Base-by-base conservation (phyloP, 305 asterid genomes). In the Solanum hybrid region DNA sequence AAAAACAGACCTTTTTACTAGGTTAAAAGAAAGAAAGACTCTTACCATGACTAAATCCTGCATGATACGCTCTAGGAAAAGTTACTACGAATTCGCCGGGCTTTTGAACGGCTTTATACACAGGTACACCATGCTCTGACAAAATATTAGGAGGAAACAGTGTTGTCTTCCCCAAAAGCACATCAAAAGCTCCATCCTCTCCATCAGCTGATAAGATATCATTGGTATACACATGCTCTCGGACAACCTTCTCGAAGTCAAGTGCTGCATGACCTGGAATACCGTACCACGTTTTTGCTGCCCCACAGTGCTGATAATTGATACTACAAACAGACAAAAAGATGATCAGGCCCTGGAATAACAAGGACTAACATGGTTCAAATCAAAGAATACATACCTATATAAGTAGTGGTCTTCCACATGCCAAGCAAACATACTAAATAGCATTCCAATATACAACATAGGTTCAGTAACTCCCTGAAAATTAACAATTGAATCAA, bases 391-490 rank as follows among this genome's bases (percentile, higher is more conserved):
- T 34, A 37, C 89, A 89, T 90, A 97, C 99, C 99, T 97, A 80
- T 97, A 96, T 86, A 97, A 92, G 93, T 97, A 97, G 94, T 97
- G 99, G 94, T 97, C 99, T 94, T 97, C 99, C 91, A 97, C 99
- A 89, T 97, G 99, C 99, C 99, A 97, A 89, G 99, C 99, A 93
- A 97, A 97, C 96, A 97, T 93, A 89, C 99, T 97, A 91, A 97
- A 96, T 87, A 97, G 94, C 99, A 97, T 97, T 80, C 99, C 99
- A 51, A 97, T 96, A 92, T 97, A 97, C 51, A 97, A 95, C 99
- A 97, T 97, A 31, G 99, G 99, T 93, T 97, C 99, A 89, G 99
- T 97, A 89, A 97, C 98, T 90, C 99, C 99, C 99, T 97, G 94
- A 72, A 88, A 87, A 14, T 89, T 37, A 91, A 89, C 84, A 90